These are phyloP conservation scores for Aspergillus caelatus DNA, from an alignment of 2,329 filamentous ascomycete species.

Conservation along the genomic window DNA sequence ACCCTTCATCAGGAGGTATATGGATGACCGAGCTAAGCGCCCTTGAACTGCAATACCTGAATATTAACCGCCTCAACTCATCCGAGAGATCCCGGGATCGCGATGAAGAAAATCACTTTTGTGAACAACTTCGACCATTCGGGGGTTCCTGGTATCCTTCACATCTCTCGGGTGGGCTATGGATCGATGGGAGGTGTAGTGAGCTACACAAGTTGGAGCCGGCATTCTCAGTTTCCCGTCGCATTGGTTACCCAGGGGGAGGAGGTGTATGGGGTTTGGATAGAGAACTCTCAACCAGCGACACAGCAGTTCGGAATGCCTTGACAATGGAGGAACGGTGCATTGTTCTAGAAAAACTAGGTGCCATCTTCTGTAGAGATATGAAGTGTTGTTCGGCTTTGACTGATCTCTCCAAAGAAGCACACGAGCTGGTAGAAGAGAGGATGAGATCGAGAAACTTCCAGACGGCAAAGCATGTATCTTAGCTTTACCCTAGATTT, in stretches of 20 bases:
- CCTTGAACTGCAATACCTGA: slow-evolving; percentile 6
- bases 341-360: not conserved
- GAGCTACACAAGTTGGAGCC: slow-evolving; percentile 1
- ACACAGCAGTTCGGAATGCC: slow-evolving; percentile 4
- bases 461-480: not conserved
- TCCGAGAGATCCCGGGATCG: slow-evolving; percentile 3
- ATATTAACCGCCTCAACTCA: slow-evolving; percentile 5
- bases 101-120: slow-evolving; percentile 8
- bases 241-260: slow-evolving; percentile 1
- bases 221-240: slow-evolving; percentile 1
- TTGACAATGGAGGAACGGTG: slow-evolving; percentile 11
- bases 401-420: slow-evolving; percentile 1
- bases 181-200: not conserved
- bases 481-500: not conserved
- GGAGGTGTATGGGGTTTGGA: slow-evolving; percentile 8
- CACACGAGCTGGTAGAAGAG: not conserved
- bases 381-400: slow-evolving; percentile 1
- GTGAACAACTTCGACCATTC: slow-evolving; percentile 2
- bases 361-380: slow-evolving; percentile 4
- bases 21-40: slow-evolving; percentile 7
- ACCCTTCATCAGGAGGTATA: slow-evolving; percentile 4
- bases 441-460: not conserved
- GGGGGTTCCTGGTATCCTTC: slow-evolving; percentile 6
- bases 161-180: not conserved
- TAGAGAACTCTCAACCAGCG: not conserved